Conservation (phyloP, 805 yeast species). For the Candida verbasci region DNA sequence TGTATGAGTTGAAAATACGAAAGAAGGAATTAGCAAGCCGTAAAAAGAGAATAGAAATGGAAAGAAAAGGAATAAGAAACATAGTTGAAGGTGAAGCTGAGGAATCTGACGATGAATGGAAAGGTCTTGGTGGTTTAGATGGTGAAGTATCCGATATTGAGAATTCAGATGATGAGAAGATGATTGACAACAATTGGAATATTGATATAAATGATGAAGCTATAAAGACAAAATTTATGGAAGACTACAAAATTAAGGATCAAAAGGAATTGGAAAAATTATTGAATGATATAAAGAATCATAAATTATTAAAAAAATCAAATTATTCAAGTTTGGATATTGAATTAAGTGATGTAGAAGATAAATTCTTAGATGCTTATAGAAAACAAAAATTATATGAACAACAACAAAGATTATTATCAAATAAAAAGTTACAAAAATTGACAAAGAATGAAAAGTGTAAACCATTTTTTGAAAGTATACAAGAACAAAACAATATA, state of each 20-base stretch:
- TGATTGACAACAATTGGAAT: conserved; percentile 69
- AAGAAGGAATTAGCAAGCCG: conserved; percentile 30
- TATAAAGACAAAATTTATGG: conserved; percentile 53
- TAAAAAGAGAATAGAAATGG: conserved; percentile 47
- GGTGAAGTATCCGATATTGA: conserved; percentile 53
- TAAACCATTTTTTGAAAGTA: conserved; percentile 63
- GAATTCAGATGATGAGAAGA: conserved; percentile 70
- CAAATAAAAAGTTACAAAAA: conserved; percentile 39
- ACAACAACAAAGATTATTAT: conserved; percentile 47
- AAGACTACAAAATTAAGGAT: conserved; percentile 60
- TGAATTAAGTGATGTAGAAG: conserved; percentile 74
- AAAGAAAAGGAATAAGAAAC: conserved; percentile 50
- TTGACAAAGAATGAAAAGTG: conserved; percentile 52
- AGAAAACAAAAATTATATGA: conserved; percentile 38
- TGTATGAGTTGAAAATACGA: conserved; percentile 35
- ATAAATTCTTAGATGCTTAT: conserved; percentile 49
- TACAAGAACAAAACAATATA: conserved; percentile 42
- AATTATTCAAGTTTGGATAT: conserved; percentile 50
- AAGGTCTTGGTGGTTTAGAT: conserved; percentile 72
- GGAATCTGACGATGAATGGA: conserved; percentile 88
- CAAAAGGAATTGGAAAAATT: conserved; percentile 60
- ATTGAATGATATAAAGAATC: conserved; percentile 67
- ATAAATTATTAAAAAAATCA: conserved; percentile 59
- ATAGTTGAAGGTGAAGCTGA: conserved; percentile 80
- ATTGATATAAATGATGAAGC: conserved; percentile 54